These are phyloP conservation scores for Eimeria necatrix DNA, from an alignment of 169 alveolate species.

Conservation along the genomic window DNA sequence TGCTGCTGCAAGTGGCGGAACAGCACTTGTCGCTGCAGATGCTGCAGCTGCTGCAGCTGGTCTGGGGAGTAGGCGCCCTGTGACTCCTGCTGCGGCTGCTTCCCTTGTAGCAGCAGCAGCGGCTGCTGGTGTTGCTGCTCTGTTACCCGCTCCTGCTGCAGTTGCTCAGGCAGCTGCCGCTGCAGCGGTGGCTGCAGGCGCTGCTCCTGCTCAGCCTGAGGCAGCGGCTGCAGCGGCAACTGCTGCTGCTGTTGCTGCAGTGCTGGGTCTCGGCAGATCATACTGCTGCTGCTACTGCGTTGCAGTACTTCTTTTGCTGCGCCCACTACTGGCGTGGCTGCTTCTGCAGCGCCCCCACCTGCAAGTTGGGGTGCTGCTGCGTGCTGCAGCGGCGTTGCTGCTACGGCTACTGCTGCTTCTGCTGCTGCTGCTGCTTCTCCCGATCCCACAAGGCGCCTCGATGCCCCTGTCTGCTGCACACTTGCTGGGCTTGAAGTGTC, in stretches of 20 bases:
- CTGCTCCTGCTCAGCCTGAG: conserved; percentile 1
- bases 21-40: neutral
- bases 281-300: neutral
- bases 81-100: conserved; percentile 20
- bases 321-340: neutral
- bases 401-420: neutral
- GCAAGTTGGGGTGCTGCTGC: neutral
- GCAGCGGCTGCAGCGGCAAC: conserved; percentile 12
- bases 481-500: too few relatives aligned
- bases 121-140: neutral
- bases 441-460: neutral
- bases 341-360: neutral
- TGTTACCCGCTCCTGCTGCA: neutral
- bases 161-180: neutral
- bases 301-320: neutral
- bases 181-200: neutral
- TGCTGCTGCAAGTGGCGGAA: neutral
- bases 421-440: conserved; percentile 8
- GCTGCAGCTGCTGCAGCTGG: conserved; percentile 43
- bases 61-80: neutral
- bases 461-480: too few relatives aligned
- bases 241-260: conserved; percentile 5
- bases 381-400: neutral
- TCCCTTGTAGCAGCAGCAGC: neutral
- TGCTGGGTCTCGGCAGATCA: neutral